Percentiles rank a stretch among this genome's conserved stretches.
phyloP scores from a whole-genome alignment of 306 rosid genomes.

The Albizia julibrissin region DNA sequence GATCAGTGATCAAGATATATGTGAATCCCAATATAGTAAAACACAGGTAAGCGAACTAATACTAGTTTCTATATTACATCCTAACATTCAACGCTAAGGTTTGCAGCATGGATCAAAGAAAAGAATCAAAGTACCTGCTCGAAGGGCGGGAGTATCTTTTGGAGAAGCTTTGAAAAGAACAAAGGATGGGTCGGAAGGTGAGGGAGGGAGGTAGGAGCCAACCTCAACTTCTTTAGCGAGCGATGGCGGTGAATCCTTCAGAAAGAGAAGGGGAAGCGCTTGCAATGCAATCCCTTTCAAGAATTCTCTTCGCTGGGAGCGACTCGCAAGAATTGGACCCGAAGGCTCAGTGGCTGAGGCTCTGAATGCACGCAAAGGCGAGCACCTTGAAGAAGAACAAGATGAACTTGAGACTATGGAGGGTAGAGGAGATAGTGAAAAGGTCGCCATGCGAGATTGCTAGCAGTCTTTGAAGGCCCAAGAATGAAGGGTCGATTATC shows the following conservation, averaged over 20 bases:
- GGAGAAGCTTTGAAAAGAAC: constrained; percentile 85
- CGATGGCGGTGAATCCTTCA: constrained; percentile 41
- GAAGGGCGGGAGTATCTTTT: constrained; percentile 95
- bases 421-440: constrained; percentile 28
- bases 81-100: constrained; percentile 9
- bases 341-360: constrained; percentile 26
- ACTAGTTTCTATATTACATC: not conserved
- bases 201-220: constrained; percentile 81
- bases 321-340: constrained; percentile 19
- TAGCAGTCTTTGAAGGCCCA: not conserved
- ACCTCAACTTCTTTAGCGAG: constrained; percentile 72
- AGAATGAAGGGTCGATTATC: not conserved
- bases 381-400: constrained; percentile 5
- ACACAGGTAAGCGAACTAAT: not conserved
- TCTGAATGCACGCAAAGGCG: constrained; percentile 34
- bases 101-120: not conserved
- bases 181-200: constrained; percentile 73
- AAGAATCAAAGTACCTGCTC: constrained; percentile 65
- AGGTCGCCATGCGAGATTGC: constrained; percentile 46
- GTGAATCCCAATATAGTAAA: not conserved
- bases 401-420: constrained; percentile 27
- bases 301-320: constrained; percentile 58
- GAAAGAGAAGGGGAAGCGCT: constrained; percentile 51
- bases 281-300: constrained; percentile 57
- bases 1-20: not conserved